Conservation (phyloP, 176 grass and related monocot species). For the Cenchrus fungigraminus region DNA sequence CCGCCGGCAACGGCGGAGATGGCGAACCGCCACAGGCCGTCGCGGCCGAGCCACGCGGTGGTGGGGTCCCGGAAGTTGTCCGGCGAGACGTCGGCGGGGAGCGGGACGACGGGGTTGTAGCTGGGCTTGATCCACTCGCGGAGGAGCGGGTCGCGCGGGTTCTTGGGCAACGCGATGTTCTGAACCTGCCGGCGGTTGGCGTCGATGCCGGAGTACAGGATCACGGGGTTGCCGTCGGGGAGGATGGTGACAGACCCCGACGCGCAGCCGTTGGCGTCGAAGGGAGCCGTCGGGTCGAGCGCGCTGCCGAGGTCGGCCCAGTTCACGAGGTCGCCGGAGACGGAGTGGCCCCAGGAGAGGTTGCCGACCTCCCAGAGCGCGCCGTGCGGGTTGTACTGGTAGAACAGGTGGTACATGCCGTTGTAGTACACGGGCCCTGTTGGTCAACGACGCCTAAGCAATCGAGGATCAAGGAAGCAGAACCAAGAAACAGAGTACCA, state of each 20-base stretch:
- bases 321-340: conserved; percentile 74
- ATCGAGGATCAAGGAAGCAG: background rate
- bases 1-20: conserved; percentile 48
- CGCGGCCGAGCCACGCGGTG: conserved; percentile 65
- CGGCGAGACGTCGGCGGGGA: conserved; percentile 11
- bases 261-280: conserved; percentile 55
- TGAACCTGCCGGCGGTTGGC: conserved; percentile 37
- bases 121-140: conserved; percentile 17
- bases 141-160: conserved; percentile 46
- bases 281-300: conserved; percentile 42
- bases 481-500: background rate
- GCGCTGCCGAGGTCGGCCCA: conserved; percentile 49
- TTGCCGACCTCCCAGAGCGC: conserved; percentile 62
- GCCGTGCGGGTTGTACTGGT: conserved; percentile 71
- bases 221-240: conserved; percentile 30
- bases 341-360: conserved; percentile 72
- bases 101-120: conserved; percentile 14
- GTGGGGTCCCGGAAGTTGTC: conserved; percentile 65
- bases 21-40: conserved; percentile 67
- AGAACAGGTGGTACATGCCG: conserved; percentile 74
- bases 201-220: conserved; percentile 60
- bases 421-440: conserved; percentile 73
- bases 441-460: background rate
- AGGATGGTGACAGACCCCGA: conserved; percentile 54
- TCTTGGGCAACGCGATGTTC: conserved; percentile 56